These are phyloP conservation scores for Triticum timopheevii DNA, from an alignment of 176 grass and related monocot species.

Conservation along the genomic window DNA sequence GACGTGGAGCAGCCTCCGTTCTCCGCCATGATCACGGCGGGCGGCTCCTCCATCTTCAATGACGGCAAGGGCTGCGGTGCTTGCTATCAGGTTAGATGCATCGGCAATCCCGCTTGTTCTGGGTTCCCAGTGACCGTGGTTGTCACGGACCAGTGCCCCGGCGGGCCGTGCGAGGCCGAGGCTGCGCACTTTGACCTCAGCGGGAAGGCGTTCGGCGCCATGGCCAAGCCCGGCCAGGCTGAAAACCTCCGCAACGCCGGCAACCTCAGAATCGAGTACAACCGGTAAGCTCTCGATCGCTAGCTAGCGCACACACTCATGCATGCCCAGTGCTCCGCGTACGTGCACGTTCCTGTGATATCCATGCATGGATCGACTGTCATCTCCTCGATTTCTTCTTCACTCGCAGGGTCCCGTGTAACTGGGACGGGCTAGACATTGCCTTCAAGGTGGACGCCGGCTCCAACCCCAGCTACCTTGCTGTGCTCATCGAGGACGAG, in stretches of 20 bases:
- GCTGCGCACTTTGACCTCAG: constrained; percentile 67
- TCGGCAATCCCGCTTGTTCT: constrained; percentile 45
- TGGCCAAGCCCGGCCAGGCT: constrained; percentile 52
- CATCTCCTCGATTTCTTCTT: background rate
- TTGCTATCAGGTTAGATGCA: constrained; percentile 56
- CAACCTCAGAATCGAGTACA: constrained; percentile 46
- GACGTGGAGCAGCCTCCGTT: constrained; percentile 55
- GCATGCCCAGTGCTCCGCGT: too few species aligned
- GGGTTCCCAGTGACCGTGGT: constrained; percentile 55
- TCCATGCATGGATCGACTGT: background rate
- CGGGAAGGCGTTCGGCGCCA: constrained; percentile 63
- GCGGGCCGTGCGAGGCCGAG: constrained; percentile 47
- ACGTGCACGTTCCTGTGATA: background rate
- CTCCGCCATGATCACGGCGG: constrained; percentile 64
- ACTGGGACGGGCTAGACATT: constrained; percentile 38
- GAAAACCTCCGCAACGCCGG: constrained; percentile 55
- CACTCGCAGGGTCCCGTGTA: constrained; percentile 46
- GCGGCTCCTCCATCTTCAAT: constrained; percentile 46
- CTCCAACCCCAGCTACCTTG: constrained; percentile 56
- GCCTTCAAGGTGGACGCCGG: constrained; percentile 56
- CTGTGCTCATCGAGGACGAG: constrained; percentile 46
- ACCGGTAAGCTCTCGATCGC: constrained; percentile 27
- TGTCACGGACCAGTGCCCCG: constrained; percentile 60
- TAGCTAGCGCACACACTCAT: background rate
- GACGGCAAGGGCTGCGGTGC: constrained; percentile 60